Evolutionary conservation across 1,284 basidiomycete species (phyloP).

Genomic region (Porodaedalea pini): DNA sequence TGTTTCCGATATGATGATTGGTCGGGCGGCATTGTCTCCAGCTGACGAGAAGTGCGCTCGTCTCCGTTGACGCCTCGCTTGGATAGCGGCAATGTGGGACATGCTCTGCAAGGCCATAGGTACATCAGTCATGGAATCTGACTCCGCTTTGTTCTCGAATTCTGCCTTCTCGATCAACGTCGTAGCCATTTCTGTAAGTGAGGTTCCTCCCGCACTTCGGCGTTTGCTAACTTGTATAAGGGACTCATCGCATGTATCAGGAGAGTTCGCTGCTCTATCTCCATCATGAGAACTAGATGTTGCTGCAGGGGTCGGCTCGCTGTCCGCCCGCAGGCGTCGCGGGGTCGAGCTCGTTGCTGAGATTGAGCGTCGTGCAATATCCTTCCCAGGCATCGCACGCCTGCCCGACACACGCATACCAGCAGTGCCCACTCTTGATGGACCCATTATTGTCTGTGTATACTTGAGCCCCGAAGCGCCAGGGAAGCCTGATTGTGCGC

Average conservation of each 20-base stretch:
- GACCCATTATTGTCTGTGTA: slow-evolving; percentile 82
- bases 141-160: slow-evolving; percentile 4
- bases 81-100: slow-evolving; percentile 43
- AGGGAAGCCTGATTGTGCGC: slow-evolving; percentile 47
- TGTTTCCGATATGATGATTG: slow-evolving; percentile 22
- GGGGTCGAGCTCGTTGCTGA: slow-evolving; percentile 27
- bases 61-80: slow-evolving; percentile 58
- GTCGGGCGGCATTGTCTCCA: slow-evolving; percentile 19
- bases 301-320: slow-evolving; percentile 32
- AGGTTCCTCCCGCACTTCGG: slow-evolving; percentile 21
- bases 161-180: slow-evolving; percentile 12
- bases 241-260: slow-evolving; percentile 14
- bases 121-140: slow-evolving; percentile 28
- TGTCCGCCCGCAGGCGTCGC: slow-evolving; percentile 38
- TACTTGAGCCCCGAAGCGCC: slow-evolving; percentile 65
- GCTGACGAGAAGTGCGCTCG: slow-evolving; percentile 45
- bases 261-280: slow-evolving; percentile 31
- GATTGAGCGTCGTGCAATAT: slow-evolving; percentile 37
- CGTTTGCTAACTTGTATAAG: slow-evolving; percentile 20
- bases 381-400: slow-evolving; percentile 45
- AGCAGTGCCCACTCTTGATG: slow-evolving; percentile 50
- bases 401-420: slow-evolving; percentile 69
- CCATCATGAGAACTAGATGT: slow-evolving; percentile 2
- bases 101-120: slow-evolving; percentile 28
- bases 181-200: slow-evolving; percentile 17